Base-by-base conservation (phyloP, 2,329 filamentous ascomycete species). In the Xylaria sp. region DNA sequence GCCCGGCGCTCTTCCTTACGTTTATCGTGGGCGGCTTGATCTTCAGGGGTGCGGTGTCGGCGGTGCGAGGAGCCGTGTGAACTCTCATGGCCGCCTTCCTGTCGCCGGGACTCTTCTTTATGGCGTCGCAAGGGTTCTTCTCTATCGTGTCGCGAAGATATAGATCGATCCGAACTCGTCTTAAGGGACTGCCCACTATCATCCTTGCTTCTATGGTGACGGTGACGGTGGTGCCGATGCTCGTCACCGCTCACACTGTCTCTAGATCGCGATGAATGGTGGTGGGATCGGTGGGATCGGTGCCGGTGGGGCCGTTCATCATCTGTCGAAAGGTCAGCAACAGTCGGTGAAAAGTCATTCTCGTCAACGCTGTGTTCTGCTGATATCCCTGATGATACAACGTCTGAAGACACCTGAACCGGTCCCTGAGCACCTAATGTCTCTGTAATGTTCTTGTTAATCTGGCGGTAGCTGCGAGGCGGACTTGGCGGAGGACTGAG, bases 261-360 rank as follows among this genome's bases (percentile, higher is more conserved):
- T 55, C 53, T 73, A 3, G 73, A 71, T 49, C 65, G 61, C 10
- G 72, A 62, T 17, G 69, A 67, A 38, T 69, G 65, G 42, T 77
- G 75, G 20, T 51, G 50, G 36, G 59, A 49, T 63, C 59, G 59
- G 59, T 59, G 59, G 50, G 64, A 25, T 60, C 64, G 59, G 54
- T 63, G 64, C 15, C 73, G 74, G 51, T 61, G 69, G 49, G 58
- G 69, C 20, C 60, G 73, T 77, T 83, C 74, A 71, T 84, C 83
- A 79, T 85, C 85, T 87, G 81, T 79, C 78, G 81, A 84, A 76
- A 83, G 80, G 85, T 87, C 83, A 87, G 85, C 81, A 83, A 83
- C 81, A 78, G 81, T 79, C 79, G 82, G 77, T 73, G 79, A 79
- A 71, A 77, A 75, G 69, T 81, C 77, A 72, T 77, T 72, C 72